Evolutionary conservation across 2,329 filamentous ascomycete species (phyloP).

Genomic region (Beauveria varroae): DNA sequence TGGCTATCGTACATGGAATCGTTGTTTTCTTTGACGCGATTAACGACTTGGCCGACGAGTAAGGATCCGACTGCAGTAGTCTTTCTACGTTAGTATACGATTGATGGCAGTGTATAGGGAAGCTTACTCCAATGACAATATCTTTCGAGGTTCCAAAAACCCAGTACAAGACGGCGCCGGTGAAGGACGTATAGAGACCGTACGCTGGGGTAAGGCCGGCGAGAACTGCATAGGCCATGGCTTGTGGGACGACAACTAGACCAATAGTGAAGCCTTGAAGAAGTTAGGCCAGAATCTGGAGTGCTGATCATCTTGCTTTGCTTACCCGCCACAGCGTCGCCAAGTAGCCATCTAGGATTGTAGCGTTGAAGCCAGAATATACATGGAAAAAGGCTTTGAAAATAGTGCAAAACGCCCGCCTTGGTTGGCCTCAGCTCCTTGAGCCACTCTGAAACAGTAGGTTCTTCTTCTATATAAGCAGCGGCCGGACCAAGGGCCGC

Average conservation of each 20-base stretch:
- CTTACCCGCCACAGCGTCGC: constrained; percentile 64
- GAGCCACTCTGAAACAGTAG: constrained; percentile 56
- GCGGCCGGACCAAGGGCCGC: constrained; percentile 20
- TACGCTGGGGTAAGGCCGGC: constrained; percentile 61
- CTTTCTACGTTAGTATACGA: constrained; percentile 27
- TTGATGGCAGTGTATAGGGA: fast-evolving
- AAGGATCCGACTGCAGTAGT: constrained; percentile 47
- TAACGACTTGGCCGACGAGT: constrained; percentile 40
- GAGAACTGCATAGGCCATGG: constrained; percentile 71
- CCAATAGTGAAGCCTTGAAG: constrained; percentile 37
- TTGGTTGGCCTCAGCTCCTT: constrained; percentile 43
- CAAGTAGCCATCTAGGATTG: constrained; percentile 63
- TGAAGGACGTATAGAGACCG: constrained; percentile 75
- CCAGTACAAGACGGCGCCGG: constrained; percentile 75
- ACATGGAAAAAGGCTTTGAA: constrained; percentile 54
- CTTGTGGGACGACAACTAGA: constrained; percentile 69
- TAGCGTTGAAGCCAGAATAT: constrained; percentile 62
- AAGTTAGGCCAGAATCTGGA: background rate
- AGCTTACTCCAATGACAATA: constrained; percentile 63
- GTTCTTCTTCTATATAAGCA: constrained; percentile 56
- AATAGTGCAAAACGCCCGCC: constrained; percentile 40
- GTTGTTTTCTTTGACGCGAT: constrained; percentile 27
- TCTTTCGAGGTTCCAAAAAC: constrained; percentile 80
- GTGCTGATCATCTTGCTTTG: background rate
- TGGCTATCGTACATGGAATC: constrained; percentile 29